A percentile compares a stretch with the other conserved stretches of the same genome.
These are phyloP conservation scores for Rhododendron ferrugineum DNA, from an alignment of 148 eudicot species.

Conservation along the genomic window DNA sequence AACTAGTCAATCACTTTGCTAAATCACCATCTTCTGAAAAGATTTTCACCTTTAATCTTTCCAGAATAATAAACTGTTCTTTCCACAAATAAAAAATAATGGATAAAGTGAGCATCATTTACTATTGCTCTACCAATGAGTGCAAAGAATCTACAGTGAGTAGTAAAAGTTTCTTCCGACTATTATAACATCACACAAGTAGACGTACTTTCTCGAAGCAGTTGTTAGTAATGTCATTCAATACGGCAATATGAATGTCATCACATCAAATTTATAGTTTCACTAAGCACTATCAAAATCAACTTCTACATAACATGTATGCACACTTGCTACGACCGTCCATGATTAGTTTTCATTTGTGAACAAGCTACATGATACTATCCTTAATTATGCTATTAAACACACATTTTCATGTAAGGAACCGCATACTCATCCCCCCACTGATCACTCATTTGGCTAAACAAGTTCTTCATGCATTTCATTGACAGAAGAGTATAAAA, in stretches of 20 bases:
- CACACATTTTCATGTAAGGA: not conserved
- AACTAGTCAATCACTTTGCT: not conserved
- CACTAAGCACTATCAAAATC: not conserved
- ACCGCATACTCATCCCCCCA: not conserved
- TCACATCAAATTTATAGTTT: not conserved
- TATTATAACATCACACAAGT: too few relatives aligned
- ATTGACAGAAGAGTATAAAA: not conserved
- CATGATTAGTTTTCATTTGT: not conserved
- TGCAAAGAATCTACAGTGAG: too few relatives aligned
- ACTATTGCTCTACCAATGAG: too few relatives aligned
- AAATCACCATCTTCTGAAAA: not conserved
- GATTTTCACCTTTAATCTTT: not conserved
- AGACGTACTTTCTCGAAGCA: too few relatives aligned
- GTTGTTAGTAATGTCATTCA: not conserved
- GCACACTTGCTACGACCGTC: not conserved
- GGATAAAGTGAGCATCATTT: too few relatives aligned
- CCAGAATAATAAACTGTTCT: not conserved
- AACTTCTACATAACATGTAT: not conserved
- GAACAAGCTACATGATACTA: not conserved
- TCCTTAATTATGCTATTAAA: too few relatives aligned
- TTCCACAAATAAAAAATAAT: too few relatives aligned
- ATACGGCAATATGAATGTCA: not conserved
- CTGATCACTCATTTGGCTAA: not conserved
- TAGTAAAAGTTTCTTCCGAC: too few relatives aligned
- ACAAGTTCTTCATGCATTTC: not conserved